Evolutionary conservation across 164 flowering plant genomes (phyloP), one percentile per base, ranked within the genome.

Genomic region (Protea cynaroides): DNA sequence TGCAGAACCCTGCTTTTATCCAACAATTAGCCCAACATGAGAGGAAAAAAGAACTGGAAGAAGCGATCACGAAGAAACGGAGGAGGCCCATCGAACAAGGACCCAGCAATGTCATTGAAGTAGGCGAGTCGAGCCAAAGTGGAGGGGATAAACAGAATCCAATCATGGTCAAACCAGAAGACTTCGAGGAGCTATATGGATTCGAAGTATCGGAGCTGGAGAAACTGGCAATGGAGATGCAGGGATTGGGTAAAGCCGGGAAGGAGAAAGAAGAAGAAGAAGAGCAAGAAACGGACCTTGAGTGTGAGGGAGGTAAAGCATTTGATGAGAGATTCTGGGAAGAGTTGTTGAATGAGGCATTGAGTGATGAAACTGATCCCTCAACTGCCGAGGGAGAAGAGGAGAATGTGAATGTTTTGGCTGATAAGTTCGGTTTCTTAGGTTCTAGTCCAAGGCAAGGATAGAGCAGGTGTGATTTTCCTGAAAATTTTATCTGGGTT

Each of bases 1-100:
- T 89, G 69, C 75, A 71, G 62, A 89, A 79, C 68, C 96, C 97
- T 0, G 61, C 50, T 36, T 82, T 89, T 65, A 37, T 86, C 14
- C 87, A 85, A 63, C 82, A 86, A 38, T 71, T 91, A 38, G 65
- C 80, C 50, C 84, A 80, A 24, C 82, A 81, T 25, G 84, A 78
- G 4, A 77, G 43, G n/a, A 78, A 74, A 61, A 79, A 81, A 70
- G 84, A 77, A 58, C 63, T 90, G 8, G 84, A 74, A 49, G 83
- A 79, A 43, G 82, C 72, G 8, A 76, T 83, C 29, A 71, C 53
- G 15, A 86, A 81, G 66, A 89, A 83, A 72, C 77, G 92, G 51
- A 79, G 86, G 61, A 67, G 89, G 49, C 73, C 69, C 25, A 88
- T 85, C 63, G 83, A 81, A 61, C 81, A 71, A 69, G 81, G 78